Conservation (phyloP, 2,329 filamentous ascomycete species). For the Cryphonectria nitschkei region DNA sequence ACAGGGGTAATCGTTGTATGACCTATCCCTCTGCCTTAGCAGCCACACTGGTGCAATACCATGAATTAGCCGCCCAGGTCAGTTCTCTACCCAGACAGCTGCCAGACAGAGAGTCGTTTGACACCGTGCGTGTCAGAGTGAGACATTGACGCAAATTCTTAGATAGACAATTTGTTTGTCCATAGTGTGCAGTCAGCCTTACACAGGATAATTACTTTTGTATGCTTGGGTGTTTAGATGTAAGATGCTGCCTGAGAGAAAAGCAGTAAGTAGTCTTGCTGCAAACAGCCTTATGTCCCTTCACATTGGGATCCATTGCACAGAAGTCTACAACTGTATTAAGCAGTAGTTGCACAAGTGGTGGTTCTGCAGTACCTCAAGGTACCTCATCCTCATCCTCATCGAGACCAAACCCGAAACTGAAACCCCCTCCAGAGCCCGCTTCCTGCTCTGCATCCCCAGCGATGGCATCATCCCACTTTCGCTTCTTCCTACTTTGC, state of each 20-base stretch:
- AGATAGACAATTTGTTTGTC: neutral
- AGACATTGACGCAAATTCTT: neutral
- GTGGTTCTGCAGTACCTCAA: neutral
- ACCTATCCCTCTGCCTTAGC: neutral
- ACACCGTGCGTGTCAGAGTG: neutral
- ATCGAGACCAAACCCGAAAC: constrained; percentile 61
- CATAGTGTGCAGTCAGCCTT: neutral
- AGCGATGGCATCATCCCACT: constrained; percentile 81
- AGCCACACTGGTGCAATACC: neutral
- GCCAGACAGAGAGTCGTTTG: neutral
- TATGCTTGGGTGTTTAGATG: neutral
- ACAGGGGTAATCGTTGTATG: constrained; percentile 6
- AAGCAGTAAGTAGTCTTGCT: neutral
- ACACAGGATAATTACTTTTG: neutral
- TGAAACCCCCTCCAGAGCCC: constrained; percentile 44
- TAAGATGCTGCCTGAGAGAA: neutral
- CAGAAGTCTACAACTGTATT: neutral
- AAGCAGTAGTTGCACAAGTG: neutral
- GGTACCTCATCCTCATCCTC: constrained; percentile 46
- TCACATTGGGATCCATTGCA: neutral
- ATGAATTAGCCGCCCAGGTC: neutral
- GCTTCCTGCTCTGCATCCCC: constrained; percentile 42
- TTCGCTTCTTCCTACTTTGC: constrained; percentile 71
- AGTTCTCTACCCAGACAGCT: neutral
- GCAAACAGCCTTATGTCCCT: neutral